Conservation (phyloP, 1,139 yeast species). For the Scheffersomyces illinoinensis region DNA sequence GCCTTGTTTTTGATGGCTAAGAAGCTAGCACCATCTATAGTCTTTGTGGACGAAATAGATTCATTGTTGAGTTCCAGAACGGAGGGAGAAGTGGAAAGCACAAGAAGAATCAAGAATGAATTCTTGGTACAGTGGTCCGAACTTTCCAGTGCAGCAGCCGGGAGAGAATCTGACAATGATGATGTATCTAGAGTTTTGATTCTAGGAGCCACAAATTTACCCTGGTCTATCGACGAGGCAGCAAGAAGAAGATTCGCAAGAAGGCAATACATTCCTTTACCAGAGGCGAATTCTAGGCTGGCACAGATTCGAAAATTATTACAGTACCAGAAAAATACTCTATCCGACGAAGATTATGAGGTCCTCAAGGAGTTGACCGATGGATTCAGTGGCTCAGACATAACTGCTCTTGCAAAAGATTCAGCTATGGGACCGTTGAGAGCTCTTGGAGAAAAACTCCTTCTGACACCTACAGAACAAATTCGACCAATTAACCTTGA, state of each 20-base stretch:
- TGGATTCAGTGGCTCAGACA: conserved; percentile 91
- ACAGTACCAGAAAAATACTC: conserved; percentile 72
- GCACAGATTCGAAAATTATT: conserved; percentile 73
- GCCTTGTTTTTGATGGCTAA: conserved; percentile 86
- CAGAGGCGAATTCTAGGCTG: conserved; percentile 79
- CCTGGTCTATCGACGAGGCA: conserved; percentile 99
- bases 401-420: conserved; percentile 94
- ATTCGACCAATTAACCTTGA: conserved; percentile 76
- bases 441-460: conserved; percentile 82
- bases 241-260: conserved; percentile 94
- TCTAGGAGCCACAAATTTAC: conserved; percentile 92
- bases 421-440: conserved; percentile 98
- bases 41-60: conserved; percentile 95
- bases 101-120: conserved; percentile 90
- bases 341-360: conserved; percentile 63
- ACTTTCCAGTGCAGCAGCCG: conserved; percentile 90
- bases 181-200: conserved; percentile 71
- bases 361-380: conserved; percentile 64
- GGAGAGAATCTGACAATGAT: conserved; percentile 49
- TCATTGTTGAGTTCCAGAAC: conserved; percentile 81
- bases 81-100: conserved; percentile 91
- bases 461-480: conserved; percentile 82
- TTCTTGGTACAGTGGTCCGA: conserved; percentile 96
- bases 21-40: conserved; percentile 87
- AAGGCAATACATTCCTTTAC: conserved; percentile 91